Conservation (phyloP, 345 rosid species). For the Eucalyptus marginata region DNA sequence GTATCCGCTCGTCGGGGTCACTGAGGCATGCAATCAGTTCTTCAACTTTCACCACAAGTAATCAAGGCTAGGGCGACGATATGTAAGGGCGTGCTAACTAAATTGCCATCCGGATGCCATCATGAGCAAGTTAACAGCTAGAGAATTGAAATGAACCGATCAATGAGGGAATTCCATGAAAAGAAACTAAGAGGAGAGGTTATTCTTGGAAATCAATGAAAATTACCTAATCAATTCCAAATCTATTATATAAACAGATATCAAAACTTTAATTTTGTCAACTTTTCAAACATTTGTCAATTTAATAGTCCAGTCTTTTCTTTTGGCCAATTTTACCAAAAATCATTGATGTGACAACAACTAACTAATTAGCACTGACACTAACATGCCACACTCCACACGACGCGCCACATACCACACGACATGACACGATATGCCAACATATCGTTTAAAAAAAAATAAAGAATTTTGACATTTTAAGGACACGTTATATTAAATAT, state of each 20-base stretch:
- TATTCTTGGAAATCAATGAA: neutral
- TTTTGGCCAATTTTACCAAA: rapidly evolving
- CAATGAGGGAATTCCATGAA: neutral
- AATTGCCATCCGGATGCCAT: neutral
- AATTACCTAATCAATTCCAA: no score
- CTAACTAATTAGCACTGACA: no score
- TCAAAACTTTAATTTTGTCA: rapidly evolving
- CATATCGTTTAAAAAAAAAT: rapidly evolving
- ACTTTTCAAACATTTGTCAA: no score
- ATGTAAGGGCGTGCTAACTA: neutral
- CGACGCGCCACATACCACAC: no score
- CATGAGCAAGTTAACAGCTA: neutral
- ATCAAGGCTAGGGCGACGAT: rapidly evolving
- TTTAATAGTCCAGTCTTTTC: no score
- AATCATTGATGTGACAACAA: no score
- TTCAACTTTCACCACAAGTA: no score
- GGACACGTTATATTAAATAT: rapidly evolving
- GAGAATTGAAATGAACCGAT: neutral
- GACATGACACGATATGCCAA: no score
- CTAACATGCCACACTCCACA: rapidly evolving
- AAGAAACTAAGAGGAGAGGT: rapidly evolving
- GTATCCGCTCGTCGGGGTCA: no score
- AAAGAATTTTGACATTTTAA: rapidly evolving
- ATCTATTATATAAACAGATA: rapidly evolving
- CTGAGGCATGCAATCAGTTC: no score